Base-by-base conservation (phyloP, 352 stramenopile genomes). In the Phytophthora parvispora region DNA sequence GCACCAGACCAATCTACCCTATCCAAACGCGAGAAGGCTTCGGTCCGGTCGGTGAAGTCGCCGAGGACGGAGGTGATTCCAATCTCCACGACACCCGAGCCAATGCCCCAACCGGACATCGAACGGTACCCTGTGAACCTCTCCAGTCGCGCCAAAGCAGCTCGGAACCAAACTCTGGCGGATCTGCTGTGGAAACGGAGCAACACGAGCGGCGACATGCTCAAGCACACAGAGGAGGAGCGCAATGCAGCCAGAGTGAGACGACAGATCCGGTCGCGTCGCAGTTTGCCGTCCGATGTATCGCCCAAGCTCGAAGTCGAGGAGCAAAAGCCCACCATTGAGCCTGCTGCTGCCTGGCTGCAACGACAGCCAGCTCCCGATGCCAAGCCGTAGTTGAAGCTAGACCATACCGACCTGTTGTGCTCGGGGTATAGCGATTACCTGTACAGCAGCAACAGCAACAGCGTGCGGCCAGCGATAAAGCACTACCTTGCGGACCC, bases 181-280 rank as follows among this genome's bases (percentile, higher is more conserved):
- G 60, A 67, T 54, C 32, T 60, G 18, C n/a, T 67, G 8, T 67
- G 36, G 60, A 67, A 60, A 8, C 29, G 49, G n/a, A 67, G 49
- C 49, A 53, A 60, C 38, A 60, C 60, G 4, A 49, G 20, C 42
- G 42, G 42, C n/a, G 42, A 49, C n/a, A 49, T 49, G 42, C 42
- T 49, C 42, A 24, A 27, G 15, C 10, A 49, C 28, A 67, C 48
- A 1, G 27, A 67, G 6, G 38, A 52, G 15, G 38, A 61, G 27
- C 36, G 54, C 6, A 40, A 50, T 3, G 36, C 53, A 2, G 34
- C 36, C 12, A 50, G 54, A 40, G 13, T 61, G 22, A 49, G 42
- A 13, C 42, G 42, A 49, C 42, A 49, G 42, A 27, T 49, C 7
- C 42, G 42, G 16, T 49, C 42, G 8, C 42, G 42, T 16, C 42